Percentiles rank a stretch among this genome's conserved stretches.
These are phyloP conservation scores for Kluyveromyces starmeri DNA, from an alignment of 805 yeast genomes.

Conservation along the genomic window DNA sequence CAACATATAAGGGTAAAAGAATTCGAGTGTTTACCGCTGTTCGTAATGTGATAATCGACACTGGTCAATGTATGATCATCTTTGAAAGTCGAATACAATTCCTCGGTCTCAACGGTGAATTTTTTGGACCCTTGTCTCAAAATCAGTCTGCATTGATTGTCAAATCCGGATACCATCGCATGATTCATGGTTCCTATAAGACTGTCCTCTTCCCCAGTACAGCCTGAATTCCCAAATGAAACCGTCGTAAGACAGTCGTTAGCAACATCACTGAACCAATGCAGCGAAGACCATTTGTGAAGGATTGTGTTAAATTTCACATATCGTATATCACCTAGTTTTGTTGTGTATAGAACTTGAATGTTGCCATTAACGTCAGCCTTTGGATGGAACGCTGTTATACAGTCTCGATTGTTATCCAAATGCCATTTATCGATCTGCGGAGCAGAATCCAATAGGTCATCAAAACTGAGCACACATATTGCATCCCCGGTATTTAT, in stretches of 20 bases:
- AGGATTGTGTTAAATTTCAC: slow-evolving; percentile 9
- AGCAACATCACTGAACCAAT: slow-evolving; percentile 5
- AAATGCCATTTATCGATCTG: slow-evolving; percentile 10
- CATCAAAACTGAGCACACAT: slow-evolving; percentile 11
- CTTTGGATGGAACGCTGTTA: slow-evolving; percentile 9
- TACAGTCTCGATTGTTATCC: slow-evolving; percentile 7
- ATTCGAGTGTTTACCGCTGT: slow-evolving; percentile 5
- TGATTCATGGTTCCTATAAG: slow-evolving; percentile 5
- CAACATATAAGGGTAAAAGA: slow-evolving; percentile 8
- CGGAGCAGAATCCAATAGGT: slow-evolving; percentile 2
- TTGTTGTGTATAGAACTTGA: slow-evolving; percentile 11
- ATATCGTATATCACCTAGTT: slow-evolving; percentile 11
- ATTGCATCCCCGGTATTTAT: slow-evolving; percentile 14
- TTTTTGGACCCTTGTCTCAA: not conserved
- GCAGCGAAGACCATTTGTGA: slow-evolving; percentile 6
- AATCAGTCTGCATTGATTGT: slow-evolving; percentile 3
- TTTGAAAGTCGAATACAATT: not conserved
- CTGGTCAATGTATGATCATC: slow-evolving; percentile 6
- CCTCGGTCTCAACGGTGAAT: not conserved
- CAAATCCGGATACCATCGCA: slow-evolving; percentile 7
- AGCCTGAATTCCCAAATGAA: slow-evolving; percentile 1
- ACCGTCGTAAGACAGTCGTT: slow-evolving; percentile 6
- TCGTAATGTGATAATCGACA: slow-evolving; percentile 11
- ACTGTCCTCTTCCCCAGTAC: not conserved
- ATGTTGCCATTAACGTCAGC: slow-evolving; percentile 10